Base-by-base conservation (phyloP, 192 early-diverging fungal species). In the Lobulomyces angularis region DNA sequence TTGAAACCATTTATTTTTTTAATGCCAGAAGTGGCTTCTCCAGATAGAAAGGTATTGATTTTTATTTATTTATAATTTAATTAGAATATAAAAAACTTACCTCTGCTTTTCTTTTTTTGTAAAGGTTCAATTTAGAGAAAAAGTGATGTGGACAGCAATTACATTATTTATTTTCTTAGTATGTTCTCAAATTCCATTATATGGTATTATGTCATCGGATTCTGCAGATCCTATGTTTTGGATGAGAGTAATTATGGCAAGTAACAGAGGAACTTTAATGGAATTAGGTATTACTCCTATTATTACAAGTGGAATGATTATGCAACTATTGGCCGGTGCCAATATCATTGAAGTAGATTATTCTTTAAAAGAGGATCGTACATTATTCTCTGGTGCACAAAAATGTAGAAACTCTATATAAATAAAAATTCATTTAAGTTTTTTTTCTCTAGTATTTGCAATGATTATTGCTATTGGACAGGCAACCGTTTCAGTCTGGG, bases 181-280 rank as follows among this genome's bases (percentile, higher is more conserved):
- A 29, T 90, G 89, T 69, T 99, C 96, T 8, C 96, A 99, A 69
- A 89, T 99, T 33, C 96, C 96, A 11, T 75, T 99, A 44, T 99
- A 96, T 68, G 96, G 96, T 46, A 99, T 99, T 65, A 96, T 99
- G 96, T 94, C 93, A 30, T 87, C 85, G n/a, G 93, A 97, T 53
- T 93, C 93, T 9, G 83, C 87, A 31, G 96, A 99, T 67, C 96
- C 96, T 18, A 72, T 99, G 48, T 99, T 95, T 74, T 99, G 96
- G 96, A 83, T 99, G 80, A 88, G 96, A 78, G 90, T 92, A 25
- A 99, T 99, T 54, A 76, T 99, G 45, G 96, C 96, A 33, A 95
- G 90, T 26, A 99, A 99, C 78, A 83, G 96, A 64, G 96, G 96
- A 58, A 99, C 96, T 25, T 66, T 99, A 27, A 99, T 99, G 96